Base-by-base conservation (phyloP, 805 yeast species). In the Spathaspora boniae region DNA sequence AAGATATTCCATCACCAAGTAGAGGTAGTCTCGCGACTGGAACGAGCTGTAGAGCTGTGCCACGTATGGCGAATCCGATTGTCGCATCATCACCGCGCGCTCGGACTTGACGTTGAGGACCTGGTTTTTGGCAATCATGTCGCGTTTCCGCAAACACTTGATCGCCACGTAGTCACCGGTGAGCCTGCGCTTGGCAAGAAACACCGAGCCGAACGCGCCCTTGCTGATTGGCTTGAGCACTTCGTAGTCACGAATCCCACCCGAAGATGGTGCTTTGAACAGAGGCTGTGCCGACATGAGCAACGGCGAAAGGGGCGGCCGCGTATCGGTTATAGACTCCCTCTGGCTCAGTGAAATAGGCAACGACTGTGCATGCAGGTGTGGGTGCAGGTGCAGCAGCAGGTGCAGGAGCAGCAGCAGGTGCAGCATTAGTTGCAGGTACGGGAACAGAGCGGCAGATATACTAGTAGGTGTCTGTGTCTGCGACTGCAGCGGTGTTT, bases 171-270 rank as follows among this genome's bases (percentile, higher is more conserved):
- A 85, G 44, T 94, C 98, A 4, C 97, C 96, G 0, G 97, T 91
- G 9, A 83, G 59, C 48, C 79, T 82, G 50, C 93, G 74, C 45
- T 81, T 78, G 0, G 96, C 89, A 6, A 93, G 68, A 57, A 80
- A 93, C 2, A 93, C 99, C 24, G 94, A 83, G 0, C 98, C 98
- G 68, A 89, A 93, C 0, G 99, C 98, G 27, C 99, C 98, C 52
- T 87, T 86, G 51, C 96, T 86, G 34, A 93, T 87, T 0, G 98
- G 96, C 54, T 88, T 87, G 37, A 93, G 66, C 20, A 93, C 76
- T 48, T 87, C 96, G 58, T 88, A 93, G 56, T 94, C 98, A 40
- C 73, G 76, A 20, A 91, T 87, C 2, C 86, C 80, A 0, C 94
- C 93, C 0, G 65, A 48, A 0, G 72, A 52, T 0, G 84, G 72